phyloP scores from a whole-genome alignment of 129 eudicot genomes.

The Calendula officinalis region DNA sequence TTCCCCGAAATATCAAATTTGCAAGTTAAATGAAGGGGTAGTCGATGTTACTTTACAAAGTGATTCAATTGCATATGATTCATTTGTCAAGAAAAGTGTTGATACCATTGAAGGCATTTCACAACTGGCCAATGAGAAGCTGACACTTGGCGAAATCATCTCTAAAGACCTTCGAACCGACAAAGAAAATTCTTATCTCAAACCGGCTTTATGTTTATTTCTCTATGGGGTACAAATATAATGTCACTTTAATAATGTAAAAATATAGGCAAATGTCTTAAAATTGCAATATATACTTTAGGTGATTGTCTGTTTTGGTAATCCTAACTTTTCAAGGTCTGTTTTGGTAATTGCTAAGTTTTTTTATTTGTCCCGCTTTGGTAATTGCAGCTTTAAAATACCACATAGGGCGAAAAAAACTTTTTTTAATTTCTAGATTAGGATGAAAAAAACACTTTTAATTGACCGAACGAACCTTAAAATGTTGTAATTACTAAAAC shows the following conservation, averaged over 20 bases:
- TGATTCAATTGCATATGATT: constrained; percentile 31
- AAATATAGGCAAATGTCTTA: not conserved
- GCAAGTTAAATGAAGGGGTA: constrained; percentile 48
- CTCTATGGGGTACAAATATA: constrained; percentile 75
- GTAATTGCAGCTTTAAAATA: too few species aligned
- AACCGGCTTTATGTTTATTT: constrained; percentile 50
- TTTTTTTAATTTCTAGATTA: too few species aligned
- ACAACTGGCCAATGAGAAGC: constrained; percentile 35
- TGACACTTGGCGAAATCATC: constrained; percentile 24
- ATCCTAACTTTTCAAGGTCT: too few species aligned
- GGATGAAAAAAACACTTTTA: too few species aligned
- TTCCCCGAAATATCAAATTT: constrained; percentile 68
- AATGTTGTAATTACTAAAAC: too few species aligned
- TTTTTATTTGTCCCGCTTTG: too few species aligned
- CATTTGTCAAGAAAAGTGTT: constrained; percentile 32
- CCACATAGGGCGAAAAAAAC: too few species aligned
- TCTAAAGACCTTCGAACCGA: constrained; percentile 32
- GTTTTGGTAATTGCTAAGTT: too few species aligned
- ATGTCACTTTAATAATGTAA: constrained; percentile 12
- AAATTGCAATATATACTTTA: too few species aligned
- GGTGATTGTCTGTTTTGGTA: too few species aligned
- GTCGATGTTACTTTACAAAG: constrained; percentile 29
- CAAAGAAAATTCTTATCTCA: constrained; percentile 37
- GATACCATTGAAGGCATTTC: constrained; percentile 36
- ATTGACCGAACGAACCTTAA: too few species aligned